Evolutionary conservation across 1,284 basidiomycete genomes (phyloP).

Genomic region (Lentinula novae-zelandiae): DNA sequence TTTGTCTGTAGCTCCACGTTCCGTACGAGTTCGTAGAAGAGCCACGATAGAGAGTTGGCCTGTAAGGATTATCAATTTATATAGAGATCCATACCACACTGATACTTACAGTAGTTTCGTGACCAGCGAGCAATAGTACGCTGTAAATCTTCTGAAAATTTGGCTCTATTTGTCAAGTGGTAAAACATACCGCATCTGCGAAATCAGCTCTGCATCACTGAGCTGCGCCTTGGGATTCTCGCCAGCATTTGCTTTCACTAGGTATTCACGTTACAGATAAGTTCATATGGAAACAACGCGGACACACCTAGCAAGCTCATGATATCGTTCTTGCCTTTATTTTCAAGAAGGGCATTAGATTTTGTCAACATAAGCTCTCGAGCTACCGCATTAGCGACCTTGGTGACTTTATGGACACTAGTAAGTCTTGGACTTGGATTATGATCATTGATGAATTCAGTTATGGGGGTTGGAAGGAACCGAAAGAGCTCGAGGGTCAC

Average conservation of each 20-base stretch:
- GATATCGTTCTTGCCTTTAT: conserved; percentile 12
- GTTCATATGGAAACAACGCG: neutral
- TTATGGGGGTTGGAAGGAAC: conserved; percentile 1
- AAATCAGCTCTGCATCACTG: conserved; percentile 46
- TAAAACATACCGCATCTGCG: conserved; percentile 47
- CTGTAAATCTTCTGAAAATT: conserved; percentile 15
- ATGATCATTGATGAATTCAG: conserved; percentile 4
- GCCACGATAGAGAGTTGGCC: conserved; percentile 31
- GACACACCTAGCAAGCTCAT: conserved; percentile 11
- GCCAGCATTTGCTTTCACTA: conserved; percentile 54
- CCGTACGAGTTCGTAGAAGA: conserved; percentile 36
- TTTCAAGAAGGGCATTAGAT: conserved; percentile 6
- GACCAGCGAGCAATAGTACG: conserved; percentile 42
- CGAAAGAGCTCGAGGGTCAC: neutral
- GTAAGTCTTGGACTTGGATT: neutral
- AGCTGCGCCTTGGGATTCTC: conserved; percentile 40
- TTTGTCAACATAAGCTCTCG: conserved; percentile 9
- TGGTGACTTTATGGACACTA: neutral
- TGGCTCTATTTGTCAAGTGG: conserved; percentile 1
- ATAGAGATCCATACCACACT: neutral
- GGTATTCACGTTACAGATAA: neutral
- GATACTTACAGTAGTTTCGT: conserved; percentile 20
- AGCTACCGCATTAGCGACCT: conserved; percentile 2
- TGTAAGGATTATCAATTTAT: neutral
- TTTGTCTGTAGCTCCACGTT: conserved; percentile 16